Evolutionary conservation across 2,329 filamentous ascomycete species (phyloP).

Genomic region (Diplodia mutila): DNA sequence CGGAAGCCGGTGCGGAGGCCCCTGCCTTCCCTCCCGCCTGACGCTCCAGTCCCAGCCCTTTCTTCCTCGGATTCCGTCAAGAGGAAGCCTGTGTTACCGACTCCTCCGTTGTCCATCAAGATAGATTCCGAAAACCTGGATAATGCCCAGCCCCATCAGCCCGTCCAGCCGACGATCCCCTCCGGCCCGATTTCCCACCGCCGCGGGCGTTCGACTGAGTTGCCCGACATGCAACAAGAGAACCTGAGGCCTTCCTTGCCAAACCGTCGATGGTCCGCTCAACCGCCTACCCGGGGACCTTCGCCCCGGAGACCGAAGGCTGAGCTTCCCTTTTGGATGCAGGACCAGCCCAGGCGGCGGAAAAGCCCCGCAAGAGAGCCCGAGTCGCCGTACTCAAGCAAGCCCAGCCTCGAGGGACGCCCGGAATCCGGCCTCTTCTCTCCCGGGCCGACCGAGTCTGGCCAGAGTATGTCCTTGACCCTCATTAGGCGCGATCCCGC

Average conservation of each 20-base stretch:
- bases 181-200: constrained; percentile 12
- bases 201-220: constrained; percentile 9
- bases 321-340: constrained; percentile 19
- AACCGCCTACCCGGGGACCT: background rate
- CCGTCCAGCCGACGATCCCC: constrained; percentile 1
- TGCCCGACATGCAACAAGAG: constrained; percentile 4
- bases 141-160: constrained; percentile 30
- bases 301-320: constrained; percentile 10
- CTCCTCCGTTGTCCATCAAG: constrained; percentile 36
- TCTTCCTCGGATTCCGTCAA: constrained; percentile 2
- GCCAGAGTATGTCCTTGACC: constrained; percentile 42
- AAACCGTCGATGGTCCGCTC: constrained; percentile 22
- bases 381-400: background rate
- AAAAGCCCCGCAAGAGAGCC: constrained; percentile 13
- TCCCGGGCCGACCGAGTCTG: background rate
- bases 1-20: constrained; percentile 28
- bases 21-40: constrained; percentile 24
- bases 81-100: constrained; percentile 16
- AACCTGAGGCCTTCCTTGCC: constrained; percentile 11
- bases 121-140: constrained; percentile 35
- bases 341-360: constrained; percentile 5
- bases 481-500: constrained; percentile 57
- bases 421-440: constrained; percentile 6
- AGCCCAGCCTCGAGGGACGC: background rate
- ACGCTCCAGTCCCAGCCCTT: background rate